Conservation (phyloP, 768 basidiomycete species). For the Termitomyces sp. region DNA sequence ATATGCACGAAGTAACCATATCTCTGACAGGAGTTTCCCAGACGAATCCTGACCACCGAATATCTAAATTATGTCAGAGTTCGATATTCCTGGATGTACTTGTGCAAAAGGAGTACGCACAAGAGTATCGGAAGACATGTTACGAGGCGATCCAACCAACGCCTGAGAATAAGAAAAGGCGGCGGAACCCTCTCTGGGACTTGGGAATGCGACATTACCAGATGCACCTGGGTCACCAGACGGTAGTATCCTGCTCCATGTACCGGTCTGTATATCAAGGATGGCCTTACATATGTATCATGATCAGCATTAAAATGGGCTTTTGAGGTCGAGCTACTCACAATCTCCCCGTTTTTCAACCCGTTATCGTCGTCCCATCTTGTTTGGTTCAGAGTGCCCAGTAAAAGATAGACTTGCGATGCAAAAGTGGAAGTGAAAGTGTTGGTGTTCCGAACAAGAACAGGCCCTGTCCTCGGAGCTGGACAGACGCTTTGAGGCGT, state of each 20-base stretch:
- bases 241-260: slow-evolving; percentile 71
- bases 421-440: slow-evolving; percentile 46
- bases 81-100: not conserved
- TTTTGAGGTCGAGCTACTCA: slow-evolving; percentile 24
- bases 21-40: slow-evolving; percentile 64
- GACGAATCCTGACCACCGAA: slow-evolving; percentile 70
- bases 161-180: slow-evolving; percentile 48
- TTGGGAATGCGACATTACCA: slow-evolving; percentile 47
- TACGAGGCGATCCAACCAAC: slow-evolving; percentile 50
- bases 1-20: slow-evolving; percentile 78
- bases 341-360: slow-evolving; percentile 67
- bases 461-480: slow-evolving; percentile 57
- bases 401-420: slow-evolving; percentile 62
- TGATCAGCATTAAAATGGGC: not conserved
- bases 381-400: slow-evolving; percentile 61
- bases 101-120: slow-evolving; percentile 23
- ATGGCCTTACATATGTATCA: slow-evolving; percentile 48
- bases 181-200: slow-evolving; percentile 66
- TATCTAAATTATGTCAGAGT: slow-evolving; percentile 27
- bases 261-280: slow-evolving; percentile 51
- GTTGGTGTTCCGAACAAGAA: slow-evolving; percentile 58
- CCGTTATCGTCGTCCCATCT: slow-evolving; percentile 64
- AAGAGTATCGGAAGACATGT: slow-evolving; percentile 56
- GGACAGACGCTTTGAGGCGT: slow-evolving; percentile 48
- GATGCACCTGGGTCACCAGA: slow-evolving; percentile 66